These are phyloP conservation scores for Alternaria solani DNA, from an alignment of 2,329 filamentous ascomycete species.

Conservation along the genomic window DNA sequence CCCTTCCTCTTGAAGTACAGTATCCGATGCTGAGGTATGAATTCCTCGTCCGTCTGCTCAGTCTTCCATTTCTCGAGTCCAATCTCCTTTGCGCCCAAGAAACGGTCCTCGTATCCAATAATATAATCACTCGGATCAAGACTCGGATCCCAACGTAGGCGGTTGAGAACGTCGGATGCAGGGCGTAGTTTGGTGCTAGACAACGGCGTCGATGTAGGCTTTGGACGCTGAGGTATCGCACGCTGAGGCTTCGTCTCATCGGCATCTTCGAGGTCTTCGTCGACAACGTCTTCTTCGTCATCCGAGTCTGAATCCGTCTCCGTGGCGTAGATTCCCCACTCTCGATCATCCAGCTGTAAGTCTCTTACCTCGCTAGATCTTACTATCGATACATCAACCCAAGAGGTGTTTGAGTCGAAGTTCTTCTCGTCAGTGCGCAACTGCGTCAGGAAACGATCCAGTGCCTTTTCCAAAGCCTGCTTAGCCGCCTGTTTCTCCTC, in stretches of 20 bases:
- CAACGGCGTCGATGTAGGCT: slow-evolving; percentile 28
- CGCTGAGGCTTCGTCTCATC: slow-evolving; percentile 12
- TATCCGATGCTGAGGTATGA: slow-evolving; percentile 64
- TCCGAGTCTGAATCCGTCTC: slow-evolving; percentile 53
- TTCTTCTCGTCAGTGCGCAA: slow-evolving; percentile 46
- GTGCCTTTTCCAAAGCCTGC: slow-evolving; percentile 52
- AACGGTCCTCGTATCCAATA: slow-evolving; percentile 64
- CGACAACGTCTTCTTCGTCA: slow-evolving; percentile 36
- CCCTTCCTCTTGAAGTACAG: slow-evolving; percentile 57
- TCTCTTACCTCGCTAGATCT: slow-evolving; percentile 46
- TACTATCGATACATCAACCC: slow-evolving; percentile 46
- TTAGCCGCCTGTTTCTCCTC: slow-evolving; percentile 56
- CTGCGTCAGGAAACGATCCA: slow-evolving; percentile 49
- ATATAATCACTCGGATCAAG: slow-evolving; percentile 57
- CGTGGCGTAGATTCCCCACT: slow-evolving; percentile 60
- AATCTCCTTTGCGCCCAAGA: slow-evolving; percentile 59
- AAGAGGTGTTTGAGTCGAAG: slow-evolving; percentile 47
- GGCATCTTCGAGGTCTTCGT: slow-evolving; percentile 22
- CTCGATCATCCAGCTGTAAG: slow-evolving; percentile 58
- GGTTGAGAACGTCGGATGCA: slow-evolving; percentile 57
- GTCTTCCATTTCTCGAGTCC: slow-evolving; percentile 60
- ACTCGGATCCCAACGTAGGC: slow-evolving; percentile 60
- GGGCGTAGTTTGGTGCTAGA: slow-evolving; percentile 45
- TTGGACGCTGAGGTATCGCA: slow-evolving; percentile 29
- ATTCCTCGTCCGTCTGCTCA: slow-evolving; percentile 64